Percentiles rank a stretch among this genome's conserved stretches.
Evolutionary conservation across 164 flowering plant genomes (phyloP).

Genomic region (Umbellularia californica): DNA sequence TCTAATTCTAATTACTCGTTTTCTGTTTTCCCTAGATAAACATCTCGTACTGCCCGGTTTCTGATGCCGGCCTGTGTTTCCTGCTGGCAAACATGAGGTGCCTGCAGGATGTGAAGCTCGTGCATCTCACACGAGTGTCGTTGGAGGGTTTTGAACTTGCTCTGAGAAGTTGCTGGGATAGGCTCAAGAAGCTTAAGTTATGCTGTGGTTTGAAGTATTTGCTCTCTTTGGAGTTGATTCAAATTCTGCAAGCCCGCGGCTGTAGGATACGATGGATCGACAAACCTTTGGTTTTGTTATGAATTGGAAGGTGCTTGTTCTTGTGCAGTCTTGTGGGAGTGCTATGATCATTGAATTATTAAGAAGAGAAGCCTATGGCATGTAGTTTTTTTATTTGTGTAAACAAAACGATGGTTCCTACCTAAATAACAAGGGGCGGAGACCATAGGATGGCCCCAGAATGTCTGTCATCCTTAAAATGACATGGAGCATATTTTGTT

Average conservation of each 20-base stretch:
- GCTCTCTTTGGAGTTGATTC: constrained; percentile 46
- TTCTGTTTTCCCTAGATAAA: constrained; percentile 44
- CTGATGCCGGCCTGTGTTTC: constrained; percentile 48
- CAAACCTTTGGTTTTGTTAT: constrained; percentile 11
- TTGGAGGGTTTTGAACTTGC: constrained; percentile 58
- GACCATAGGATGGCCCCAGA: too few relatives aligned
- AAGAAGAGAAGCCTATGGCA: too few relatives aligned
- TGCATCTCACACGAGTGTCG: constrained; percentile 43
- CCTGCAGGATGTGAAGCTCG: constrained; percentile 64
- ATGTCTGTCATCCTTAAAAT: too few relatives aligned
- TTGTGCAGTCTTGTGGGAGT: too few relatives aligned
- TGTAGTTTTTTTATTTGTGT: too few relatives aligned
- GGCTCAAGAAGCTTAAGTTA: constrained; percentile 68
- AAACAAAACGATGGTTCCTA: too few relatives aligned
- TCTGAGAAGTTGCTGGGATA: constrained; percentile 39
- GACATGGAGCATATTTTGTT: too few relatives aligned
- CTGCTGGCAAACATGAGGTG: constrained; percentile 55
- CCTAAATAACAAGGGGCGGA: too few relatives aligned
- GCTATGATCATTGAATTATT: too few relatives aligned
- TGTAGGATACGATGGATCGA: constrained; percentile 60
- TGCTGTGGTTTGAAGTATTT: constrained; percentile 28
- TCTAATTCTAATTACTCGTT: neutral
- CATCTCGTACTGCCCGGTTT: constrained; percentile 45
- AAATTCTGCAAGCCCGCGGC: constrained; percentile 42
- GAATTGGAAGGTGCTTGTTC: neutral